phyloP scores from a whole-genome alignment of 2,329 filamentous ascomycete genomes.

The Zasmidium citrigriseum region DNA sequence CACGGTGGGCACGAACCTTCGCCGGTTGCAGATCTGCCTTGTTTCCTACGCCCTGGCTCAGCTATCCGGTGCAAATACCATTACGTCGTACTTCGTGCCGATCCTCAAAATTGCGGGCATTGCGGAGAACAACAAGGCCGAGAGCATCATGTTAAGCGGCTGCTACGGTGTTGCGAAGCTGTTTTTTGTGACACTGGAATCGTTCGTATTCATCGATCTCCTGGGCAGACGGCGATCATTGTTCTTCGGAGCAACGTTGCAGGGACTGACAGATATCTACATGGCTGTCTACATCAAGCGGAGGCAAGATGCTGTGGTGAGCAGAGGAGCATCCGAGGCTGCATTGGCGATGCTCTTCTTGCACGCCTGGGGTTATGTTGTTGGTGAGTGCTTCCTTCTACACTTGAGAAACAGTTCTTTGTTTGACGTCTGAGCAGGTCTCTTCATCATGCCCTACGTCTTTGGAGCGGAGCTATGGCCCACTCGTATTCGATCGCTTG shows the following conservation, averaged over 20 bases:
- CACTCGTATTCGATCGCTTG: not conserved
- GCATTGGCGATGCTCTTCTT: not conserved
- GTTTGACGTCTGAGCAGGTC: no score
- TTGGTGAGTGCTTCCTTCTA: no score
- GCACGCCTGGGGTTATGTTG: not conserved
- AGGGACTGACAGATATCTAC: not conserved
- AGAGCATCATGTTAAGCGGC: not conserved
- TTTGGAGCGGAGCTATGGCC: not conserved
- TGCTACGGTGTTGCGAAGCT: not conserved
- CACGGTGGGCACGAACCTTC: not conserved
- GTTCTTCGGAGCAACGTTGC: not conserved
- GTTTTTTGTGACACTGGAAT: not conserved
- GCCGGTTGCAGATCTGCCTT: not conserved
- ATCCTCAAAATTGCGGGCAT: not conserved
- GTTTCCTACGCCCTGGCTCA: not conserved
- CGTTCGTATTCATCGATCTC: not conserved
- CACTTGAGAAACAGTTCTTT: no score
- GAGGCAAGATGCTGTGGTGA: not conserved
- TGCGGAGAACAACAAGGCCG: not conserved
- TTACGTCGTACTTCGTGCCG: not conserved
- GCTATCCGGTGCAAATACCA: not conserved
- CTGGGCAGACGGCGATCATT: not conserved
- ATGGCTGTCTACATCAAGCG: not conserved
- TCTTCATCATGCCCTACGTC: not conserved
- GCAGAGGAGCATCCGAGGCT: not conserved